phyloP scores from a whole-genome alignment of 352 stramenopile genomes.

The Globisporangium rhizosaccharum region DNA sequence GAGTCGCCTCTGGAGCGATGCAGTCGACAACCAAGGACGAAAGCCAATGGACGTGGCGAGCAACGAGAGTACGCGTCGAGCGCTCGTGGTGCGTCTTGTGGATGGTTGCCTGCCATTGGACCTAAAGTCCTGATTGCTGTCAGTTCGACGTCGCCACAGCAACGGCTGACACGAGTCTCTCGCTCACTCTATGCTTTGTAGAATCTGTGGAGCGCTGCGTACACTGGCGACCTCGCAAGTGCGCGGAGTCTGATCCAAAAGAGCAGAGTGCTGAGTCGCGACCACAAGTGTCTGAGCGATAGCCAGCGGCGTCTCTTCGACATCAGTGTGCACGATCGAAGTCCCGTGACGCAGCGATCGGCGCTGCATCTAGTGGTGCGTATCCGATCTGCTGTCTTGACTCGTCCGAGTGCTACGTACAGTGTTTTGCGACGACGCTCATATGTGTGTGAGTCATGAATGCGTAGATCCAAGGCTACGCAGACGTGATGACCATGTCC shows the following conservation, averaged over 20 bases:
- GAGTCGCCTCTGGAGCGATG: slow-evolving; percentile 20
- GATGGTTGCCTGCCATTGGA: too few relatives aligned
- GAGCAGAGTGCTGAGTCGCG: neutral
- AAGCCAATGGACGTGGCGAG: slow-evolving; percentile 31
- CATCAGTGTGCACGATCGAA: slow-evolving; percentile 24
- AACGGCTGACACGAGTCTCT: neutral
- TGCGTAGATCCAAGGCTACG: slow-evolving; percentile 28
- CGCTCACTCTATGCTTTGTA: slow-evolving; percentile 1
- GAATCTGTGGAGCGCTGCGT: slow-evolving; percentile 39
- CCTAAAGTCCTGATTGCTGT: neutral
- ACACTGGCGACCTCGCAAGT: slow-evolving; percentile 23
- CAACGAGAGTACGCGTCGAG: slow-evolving; percentile 17
- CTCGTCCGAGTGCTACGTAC: too few relatives aligned
- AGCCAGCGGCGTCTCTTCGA: neutral
- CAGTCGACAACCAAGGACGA: slow-evolving; percentile 28
- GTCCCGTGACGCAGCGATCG: slow-evolving; percentile 24
- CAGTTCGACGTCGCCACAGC: neutral
- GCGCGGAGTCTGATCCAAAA: slow-evolving; percentile 21
- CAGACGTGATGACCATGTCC: slow-evolving; percentile 11
- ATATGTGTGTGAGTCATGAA: too few relatives aligned
- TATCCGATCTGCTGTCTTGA: neutral
- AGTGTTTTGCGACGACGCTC: too few relatives aligned
- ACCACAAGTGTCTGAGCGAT: neutral
- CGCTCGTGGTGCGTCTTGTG: slow-evolving; percentile 24
- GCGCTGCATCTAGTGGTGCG: slow-evolving; percentile 48